Conservation (phyloP, 2,329 filamentous ascomycete genomes). For the Neodidymelliopsis sp. region DNA sequence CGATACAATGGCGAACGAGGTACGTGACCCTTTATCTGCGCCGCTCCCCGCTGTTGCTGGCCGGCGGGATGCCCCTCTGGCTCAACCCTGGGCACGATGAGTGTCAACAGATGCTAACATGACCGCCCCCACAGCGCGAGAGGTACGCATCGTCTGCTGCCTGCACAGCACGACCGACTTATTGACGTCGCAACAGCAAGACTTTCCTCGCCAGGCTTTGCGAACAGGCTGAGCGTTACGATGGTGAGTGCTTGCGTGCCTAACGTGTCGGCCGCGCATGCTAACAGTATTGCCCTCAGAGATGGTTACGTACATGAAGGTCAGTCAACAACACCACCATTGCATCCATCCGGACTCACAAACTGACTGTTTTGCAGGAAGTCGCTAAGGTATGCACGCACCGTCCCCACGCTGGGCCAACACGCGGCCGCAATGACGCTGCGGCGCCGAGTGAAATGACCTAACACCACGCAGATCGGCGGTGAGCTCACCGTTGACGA, state of each 20-base stretch:
- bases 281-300: conserved; percentile 60
- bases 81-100: conserved; percentile 43
- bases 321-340: conserved; percentile 50
- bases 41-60: conserved; percentile 45
- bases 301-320: conserved; percentile 99
- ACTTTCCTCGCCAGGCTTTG: conserved; percentile 99
- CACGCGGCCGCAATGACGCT: conserved; percentile 27
- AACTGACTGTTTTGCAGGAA: conserved; percentile 67
- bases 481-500: conserved; percentile 74
- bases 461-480: conserved; percentile 60
- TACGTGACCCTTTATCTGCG: conserved; percentile 56
- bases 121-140: conserved; percentile 54
- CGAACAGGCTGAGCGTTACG: conserved; percentile 99
- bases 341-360: conserved; percentile 17
- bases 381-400: conserved; percentile 79
- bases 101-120: conserved; percentile 47
- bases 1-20: conserved; percentile 68
- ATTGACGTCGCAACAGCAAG: conserved; percentile 64
- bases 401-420: conserved; percentile 30
- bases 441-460: conserved; percentile 13
- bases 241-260: conserved; percentile 68
- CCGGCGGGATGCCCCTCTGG: conserved; percentile 52
- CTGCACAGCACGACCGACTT: conserved; percentile 16
- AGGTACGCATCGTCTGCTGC: conserved; percentile 50
- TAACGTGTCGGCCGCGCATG: conserved; percentile 29